Evolutionary conservation across 306 rosid genomes (phyloP), one percentile per base, ranked within the genome.

Genomic region (Pueraria montana): DNA sequence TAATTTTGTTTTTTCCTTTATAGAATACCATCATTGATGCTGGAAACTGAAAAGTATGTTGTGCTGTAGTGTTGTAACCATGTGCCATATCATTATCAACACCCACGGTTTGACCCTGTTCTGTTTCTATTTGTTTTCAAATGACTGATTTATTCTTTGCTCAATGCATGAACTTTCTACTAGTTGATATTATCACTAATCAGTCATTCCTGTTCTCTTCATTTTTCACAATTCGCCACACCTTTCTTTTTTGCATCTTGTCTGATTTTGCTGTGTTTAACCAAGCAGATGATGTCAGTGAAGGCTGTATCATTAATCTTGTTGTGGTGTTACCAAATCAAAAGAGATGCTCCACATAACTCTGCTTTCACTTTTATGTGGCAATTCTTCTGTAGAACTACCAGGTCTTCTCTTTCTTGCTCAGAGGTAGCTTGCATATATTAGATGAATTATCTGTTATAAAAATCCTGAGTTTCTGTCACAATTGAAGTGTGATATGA

Each of bases 241-340:
- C 66, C 27, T 36, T 78, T 81, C 71, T 81, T 75, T 78, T 74
- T 14, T 26, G 17, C 64, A 69, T 79, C 67, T 56, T 82, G 61
- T 76, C 78, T 76, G 79, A 80, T 81, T 69, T 66, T 85, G 30
- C 45, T 55, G 34, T 87, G 75, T 85, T 68, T 81, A 38, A 76
- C 62, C 59, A 52, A 75, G 77, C 90, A 95, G 98, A 85, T 87
- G 49, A 87, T 85, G 78, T 88, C 98, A 34, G 43, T 92, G 85
- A 93, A 93, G 91, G 91, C 91, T 80, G 80, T 92, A 84, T 91
- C 99, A 63, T 82, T 72, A 72, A 75, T 92, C 79, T 87, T 90
- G 49, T 87, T 82, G 26, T 92, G 92, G 88, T 88, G 95, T 85
- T 80, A 84, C 73, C 89, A 86, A 85, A 79, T 86, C 72, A 86